Conservation (phyloP, 768 basidiomycete genomes). For the Leucosporidium scottii region DNA sequence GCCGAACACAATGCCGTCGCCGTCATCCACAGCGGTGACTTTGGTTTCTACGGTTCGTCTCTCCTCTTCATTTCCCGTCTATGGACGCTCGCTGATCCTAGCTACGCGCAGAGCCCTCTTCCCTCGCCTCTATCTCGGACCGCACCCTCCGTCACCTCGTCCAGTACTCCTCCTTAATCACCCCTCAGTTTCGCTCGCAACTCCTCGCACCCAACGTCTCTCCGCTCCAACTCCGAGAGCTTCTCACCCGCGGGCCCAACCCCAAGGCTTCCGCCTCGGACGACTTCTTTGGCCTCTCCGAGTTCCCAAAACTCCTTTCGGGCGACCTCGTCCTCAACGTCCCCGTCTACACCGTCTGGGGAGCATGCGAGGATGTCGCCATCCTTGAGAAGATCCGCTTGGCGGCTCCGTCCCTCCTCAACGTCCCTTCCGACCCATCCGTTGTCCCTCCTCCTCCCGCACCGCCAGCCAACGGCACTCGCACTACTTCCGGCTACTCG, state of each 20-base stretch:
- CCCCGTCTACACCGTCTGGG: conserved; percentile 94
- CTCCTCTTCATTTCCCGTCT: not conserved
- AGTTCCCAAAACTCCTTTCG: conserved; percentile 83
- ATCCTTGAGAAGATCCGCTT: conserved; percentile 85
- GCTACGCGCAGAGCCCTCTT: conserved; percentile 55
- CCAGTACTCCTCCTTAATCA: conserved; percentile 90
- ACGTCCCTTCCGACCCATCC: conserved; percentile 17
- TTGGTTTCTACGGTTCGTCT: conserved; percentile 82
- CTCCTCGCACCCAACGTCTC: conserved; percentile 27
- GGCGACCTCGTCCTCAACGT: conserved; percentile 85
- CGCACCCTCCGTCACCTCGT: conserved; percentile 88
- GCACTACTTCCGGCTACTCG: conserved; percentile 50
- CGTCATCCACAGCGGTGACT: conserved; percentile 96
- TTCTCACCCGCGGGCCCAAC: conserved; percentile 18
- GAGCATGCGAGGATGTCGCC: conserved; percentile 90
- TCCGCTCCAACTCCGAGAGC: conserved; percentile 50
- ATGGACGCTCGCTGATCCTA: not conserved
- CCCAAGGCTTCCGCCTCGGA: conserved; percentile 44
- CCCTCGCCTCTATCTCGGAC: conserved; percentile 85
- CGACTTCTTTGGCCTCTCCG: conserved; percentile 71
- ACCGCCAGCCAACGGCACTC: not conserved
- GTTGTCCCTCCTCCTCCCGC: not conserved
- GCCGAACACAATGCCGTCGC: conserved; percentile 80
- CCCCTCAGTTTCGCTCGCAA: conserved; percentile 57
- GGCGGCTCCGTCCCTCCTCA: conserved; percentile 14